Evolutionary conservation across 768 basidiomycete species (phyloP).

Genomic region (Clavulina sp.): DNA sequence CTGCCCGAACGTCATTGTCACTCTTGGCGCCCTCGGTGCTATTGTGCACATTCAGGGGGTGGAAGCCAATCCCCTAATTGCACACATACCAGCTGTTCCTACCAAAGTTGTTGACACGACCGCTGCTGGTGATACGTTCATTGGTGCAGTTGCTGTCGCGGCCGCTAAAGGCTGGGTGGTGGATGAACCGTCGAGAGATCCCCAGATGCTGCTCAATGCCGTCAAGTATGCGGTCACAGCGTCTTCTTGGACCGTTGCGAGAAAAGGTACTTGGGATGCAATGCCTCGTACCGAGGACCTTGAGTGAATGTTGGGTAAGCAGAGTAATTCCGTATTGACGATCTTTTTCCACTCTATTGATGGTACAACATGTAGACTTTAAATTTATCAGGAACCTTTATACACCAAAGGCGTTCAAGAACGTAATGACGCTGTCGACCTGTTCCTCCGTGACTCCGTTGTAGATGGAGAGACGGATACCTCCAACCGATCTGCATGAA

Average conservation of each 20-base stretch:
- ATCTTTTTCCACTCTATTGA: no score
- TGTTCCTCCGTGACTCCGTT: constrained; percentile 72
- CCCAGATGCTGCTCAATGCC: not conserved
- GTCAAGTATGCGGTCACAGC: constrained; percentile 3
- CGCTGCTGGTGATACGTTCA: constrained; percentile 9
- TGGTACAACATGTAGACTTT: no score
- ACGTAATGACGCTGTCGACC: constrained; percentile 31
- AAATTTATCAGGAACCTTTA: no score
- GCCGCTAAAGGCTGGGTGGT: not conserved
- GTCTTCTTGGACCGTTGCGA: constrained; percentile 3
- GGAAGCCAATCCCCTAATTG: not conserved
- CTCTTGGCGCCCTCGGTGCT: constrained; percentile 8
- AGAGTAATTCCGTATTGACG: no score
- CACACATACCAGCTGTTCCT: constrained; percentile 2
- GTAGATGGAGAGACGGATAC: constrained; percentile 71
- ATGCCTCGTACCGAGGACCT: constrained; percentile 2
- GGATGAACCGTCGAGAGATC: not conserved
- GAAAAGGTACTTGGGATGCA: constrained; percentile 6
- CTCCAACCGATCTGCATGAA: constrained; percentile 36
- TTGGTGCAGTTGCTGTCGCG: constrained; percentile 6
- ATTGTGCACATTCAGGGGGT: not conserved
- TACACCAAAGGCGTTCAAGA: constrained; percentile 21
- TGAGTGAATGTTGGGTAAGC: not conserved
- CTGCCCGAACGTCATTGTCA: constrained; percentile 4
- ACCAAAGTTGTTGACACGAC: constrained; percentile 9